A percentile compares a stretch with the other conserved stretches of the same genome.
phyloP scores from a whole-genome alignment of 2,329 filamentous ascomycete genomes.

The Penicillium sp. region DNA sequence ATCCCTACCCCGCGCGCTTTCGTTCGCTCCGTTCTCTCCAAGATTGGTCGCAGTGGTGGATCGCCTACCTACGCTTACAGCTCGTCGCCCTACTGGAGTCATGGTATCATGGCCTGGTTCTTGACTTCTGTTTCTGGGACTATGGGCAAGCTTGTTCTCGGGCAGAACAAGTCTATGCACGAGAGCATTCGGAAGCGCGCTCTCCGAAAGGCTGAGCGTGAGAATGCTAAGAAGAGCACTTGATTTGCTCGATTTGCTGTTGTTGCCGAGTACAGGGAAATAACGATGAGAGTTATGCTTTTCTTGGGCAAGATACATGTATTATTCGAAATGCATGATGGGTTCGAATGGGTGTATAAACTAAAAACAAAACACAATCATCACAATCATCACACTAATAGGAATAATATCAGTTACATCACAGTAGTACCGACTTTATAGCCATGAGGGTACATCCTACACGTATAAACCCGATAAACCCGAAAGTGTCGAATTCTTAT shows the following conservation, averaged over 20 bases:
- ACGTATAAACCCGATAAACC: no score
- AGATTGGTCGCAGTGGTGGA: slow-evolving; percentile 74
- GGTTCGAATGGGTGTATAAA: background rate
- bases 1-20: slow-evolving; percentile 82
- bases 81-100: slow-evolving; percentile 90
- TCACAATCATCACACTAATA: background rate
- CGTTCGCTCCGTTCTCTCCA: slow-evolving; percentile 72
- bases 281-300: background rate
- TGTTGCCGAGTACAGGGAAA: background rate
- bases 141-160: slow-evolving; percentile 56
- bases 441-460: no score
- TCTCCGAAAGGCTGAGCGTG: slow-evolving; percentile 77
- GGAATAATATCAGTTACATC: background rate
- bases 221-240: slow-evolving; percentile 58
- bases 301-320: background rate
- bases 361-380: background rate
- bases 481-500: background rate
- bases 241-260: slow-evolving; percentile 15
- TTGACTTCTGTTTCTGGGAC: slow-evolving; percentile 61
- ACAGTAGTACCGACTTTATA: background rate
- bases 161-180: slow-evolving; percentile 70
- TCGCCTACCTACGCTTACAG: slow-evolving; percentile 78
- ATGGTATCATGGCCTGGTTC: slow-evolving; percentile 83
- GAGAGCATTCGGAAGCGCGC: slow-evolving; percentile 77
- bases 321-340: background rate